Base-by-base conservation (phyloP, 2,329 filamentous ascomycete species). In the Nemania sp. region DNA sequence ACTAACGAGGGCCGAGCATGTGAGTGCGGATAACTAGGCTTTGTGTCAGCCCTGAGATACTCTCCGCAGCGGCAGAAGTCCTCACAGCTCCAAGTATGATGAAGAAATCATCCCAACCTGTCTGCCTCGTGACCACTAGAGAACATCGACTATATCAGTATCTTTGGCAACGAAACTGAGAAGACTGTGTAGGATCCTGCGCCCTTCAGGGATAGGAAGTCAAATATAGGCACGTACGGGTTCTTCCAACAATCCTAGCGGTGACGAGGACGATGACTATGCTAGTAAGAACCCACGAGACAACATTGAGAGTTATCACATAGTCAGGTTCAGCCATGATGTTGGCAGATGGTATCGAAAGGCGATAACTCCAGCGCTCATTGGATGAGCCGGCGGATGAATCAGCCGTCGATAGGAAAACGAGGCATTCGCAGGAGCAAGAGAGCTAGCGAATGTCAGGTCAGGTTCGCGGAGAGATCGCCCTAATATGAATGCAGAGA, bases 101-200 rank as follows among this genome's bases (percentile, higher is more conserved):
- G 17, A 56, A 56, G 11, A 56, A 40, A n/a, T 56, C 53, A 56
- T 52, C 53, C 49, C 48, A 56, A 22, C 53, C 53, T 17, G 53
- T 37, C 42, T 50, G 52, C 26, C 46, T 54, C 20, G 26, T 50
- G 17, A 50, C 14, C 20, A 50, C 52, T 54, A 39, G 15, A 24
- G n/a, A n/a, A 6, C 41, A 8, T 1, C 36, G 14, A 51, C 22
- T 3, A 33, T 31, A 39, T 44, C 39, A 41, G 40, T 24, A 30
- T 42, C 39, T 7, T 19, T 28, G n/a, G 33, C n/a, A 14, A 22
- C n/a, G n/a, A n/a, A 39, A 17, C 14, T 11, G 20, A 6, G 20
- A 11, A 9, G 23, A 14, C 8, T 6, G 9, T 17, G 22, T 6
- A 40, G 11, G 31, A 44, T 37, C 23, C 37, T 11, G 23, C 24